These are phyloP conservation scores for Diatrype stigma DNA, from an alignment of 2,329 filamentous ascomycete genomes.

Conservation along the genomic window DNA sequence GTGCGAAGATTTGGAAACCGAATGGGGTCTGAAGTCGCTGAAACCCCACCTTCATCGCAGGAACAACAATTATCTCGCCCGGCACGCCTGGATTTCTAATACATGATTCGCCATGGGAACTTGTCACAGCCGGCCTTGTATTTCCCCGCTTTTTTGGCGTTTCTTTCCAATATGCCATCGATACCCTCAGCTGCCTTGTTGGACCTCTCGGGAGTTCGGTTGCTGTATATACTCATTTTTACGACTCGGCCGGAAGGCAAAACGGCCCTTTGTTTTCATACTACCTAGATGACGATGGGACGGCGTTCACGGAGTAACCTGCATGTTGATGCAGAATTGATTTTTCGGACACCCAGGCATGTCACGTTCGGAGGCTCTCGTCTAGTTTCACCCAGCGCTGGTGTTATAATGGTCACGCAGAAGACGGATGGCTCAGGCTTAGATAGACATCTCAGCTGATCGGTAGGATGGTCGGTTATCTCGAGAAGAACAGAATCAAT, in stretches of 20 bases:
- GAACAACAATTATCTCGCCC: neutral
- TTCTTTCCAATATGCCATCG: neutral
- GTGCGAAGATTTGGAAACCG: constrained; percentile 54
- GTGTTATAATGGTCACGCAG: neutral
- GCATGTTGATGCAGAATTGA: neutral
- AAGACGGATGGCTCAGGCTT: neutral
- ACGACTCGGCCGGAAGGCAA: neutral
- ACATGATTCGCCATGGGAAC: neutral
- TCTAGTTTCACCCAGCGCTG: neutral
- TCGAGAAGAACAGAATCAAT: neutral
- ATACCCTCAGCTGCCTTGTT: neutral
- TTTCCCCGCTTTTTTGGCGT: neutral
- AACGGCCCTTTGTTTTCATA: neutral
- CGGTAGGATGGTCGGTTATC: neutral
- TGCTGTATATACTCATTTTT: neutral
- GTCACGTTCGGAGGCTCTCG: neutral
- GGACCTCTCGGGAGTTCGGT: neutral
- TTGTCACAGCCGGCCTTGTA: neutral
- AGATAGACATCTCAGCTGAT: neutral
- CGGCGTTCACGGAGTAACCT: neutral
- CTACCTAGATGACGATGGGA: neutral
- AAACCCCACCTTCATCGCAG: neutral
- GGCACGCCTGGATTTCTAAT: neutral
- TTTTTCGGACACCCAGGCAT: no score
- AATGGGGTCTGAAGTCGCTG: constrained; percentile 17